Conservation (phyloP, 768 basidiomycete genomes). For the Zangia roseola region DNA sequence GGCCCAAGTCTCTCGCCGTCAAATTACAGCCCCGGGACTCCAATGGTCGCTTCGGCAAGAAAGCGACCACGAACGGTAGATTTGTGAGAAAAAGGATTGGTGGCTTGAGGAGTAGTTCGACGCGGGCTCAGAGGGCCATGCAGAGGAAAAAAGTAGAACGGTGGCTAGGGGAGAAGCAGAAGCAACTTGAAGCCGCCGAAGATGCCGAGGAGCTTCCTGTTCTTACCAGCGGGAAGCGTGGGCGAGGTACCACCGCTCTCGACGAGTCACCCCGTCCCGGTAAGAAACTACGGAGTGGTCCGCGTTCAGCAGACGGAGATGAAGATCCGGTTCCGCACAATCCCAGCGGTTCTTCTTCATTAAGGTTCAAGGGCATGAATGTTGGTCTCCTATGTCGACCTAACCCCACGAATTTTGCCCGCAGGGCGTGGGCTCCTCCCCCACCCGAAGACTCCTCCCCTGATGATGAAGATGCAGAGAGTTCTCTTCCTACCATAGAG, state of each 20-base stretch:
- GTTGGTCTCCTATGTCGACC: conserved; percentile 54
- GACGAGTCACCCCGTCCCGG: conserved; percentile 27
- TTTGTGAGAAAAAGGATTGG: conserved; percentile 37
- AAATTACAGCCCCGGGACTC: conserved; percentile 57
- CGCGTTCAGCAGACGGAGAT: conserved; percentile 23
- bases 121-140: conserved; percentile 41
- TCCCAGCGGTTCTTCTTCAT: conserved; percentile 23
- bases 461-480: conserved; percentile 29
- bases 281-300: conserved; percentile 26
- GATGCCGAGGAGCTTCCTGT: conserved; percentile 8
- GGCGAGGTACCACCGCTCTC: conserved; percentile 9
- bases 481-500: conserved; percentile 39
- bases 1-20: conserved; percentile 44
- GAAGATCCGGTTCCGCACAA: conserved; percentile 29
- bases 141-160: conserved; percentile 42
- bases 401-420: conserved; percentile 60
- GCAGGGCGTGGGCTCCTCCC: conserved; percentile 54
- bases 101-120: conserved; percentile 22
- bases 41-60: conserved; percentile 70
- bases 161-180: conserved; percentile 34
- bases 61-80: conserved; percentile 47
- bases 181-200: conserved; percentile 12
- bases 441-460: conserved; percentile 34
- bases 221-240: conserved; percentile 25
- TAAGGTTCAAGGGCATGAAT: conserved; percentile 36